Evolutionary conservation across 2,329 filamentous ascomycete genomes (phyloP).

Genomic region (Elsinoe fawcettii): DNA sequence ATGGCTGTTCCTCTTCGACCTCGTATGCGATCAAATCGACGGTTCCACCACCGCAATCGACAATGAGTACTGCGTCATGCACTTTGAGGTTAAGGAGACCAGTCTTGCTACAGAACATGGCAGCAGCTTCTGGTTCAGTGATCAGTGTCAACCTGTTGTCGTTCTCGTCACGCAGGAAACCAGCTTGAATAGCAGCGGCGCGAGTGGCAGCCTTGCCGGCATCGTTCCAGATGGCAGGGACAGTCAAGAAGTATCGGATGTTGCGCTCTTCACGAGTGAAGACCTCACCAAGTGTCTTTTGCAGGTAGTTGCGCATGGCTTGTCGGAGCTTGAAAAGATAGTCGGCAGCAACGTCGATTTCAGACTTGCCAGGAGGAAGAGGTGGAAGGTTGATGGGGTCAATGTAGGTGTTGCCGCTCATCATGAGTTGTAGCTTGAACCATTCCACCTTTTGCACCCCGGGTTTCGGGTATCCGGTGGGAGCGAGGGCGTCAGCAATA

Average conservation of each 20-base stretch:
- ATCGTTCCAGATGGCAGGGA: constrained; percentile 99
- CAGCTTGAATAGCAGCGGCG: constrained; percentile 91
- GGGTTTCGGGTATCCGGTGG: constrained; percentile 93
- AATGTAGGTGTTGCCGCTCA: constrained; percentile 97
- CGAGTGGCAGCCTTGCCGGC: constrained; percentile 94
- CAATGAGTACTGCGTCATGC: constrained; percentile 96
- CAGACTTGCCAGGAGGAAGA: constrained; percentile 92
- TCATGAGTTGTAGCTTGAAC: constrained; percentile 99
- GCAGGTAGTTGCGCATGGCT: constrained; percentile 89
- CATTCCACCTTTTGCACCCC: constrained; percentile 98
- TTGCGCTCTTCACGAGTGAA: constrained; percentile 98
- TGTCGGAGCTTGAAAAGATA: constrained; percentile 97
- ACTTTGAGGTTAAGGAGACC: constrained; percentile 93
- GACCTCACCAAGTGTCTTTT: constrained; percentile 94
- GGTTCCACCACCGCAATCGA: constrained; percentile 96
- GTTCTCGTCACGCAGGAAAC: constrained; percentile 93
- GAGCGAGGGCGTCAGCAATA: constrained; percentile 91
- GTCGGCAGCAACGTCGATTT: constrained; percentile 98
- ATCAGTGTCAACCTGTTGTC: constrained; percentile 92
- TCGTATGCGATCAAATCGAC: constrained; percentile 99
- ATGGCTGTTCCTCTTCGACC: constrained; percentile 94
- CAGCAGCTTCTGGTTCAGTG: constrained; percentile 92
- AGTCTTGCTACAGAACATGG: constrained; percentile 96
- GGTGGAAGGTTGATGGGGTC: constrained; percentile 98
- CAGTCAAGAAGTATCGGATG: constrained; percentile 94